Base-by-base conservation (phyloP, 805 yeast genomes). In the Scheffersomyces coipomensis region DNA sequence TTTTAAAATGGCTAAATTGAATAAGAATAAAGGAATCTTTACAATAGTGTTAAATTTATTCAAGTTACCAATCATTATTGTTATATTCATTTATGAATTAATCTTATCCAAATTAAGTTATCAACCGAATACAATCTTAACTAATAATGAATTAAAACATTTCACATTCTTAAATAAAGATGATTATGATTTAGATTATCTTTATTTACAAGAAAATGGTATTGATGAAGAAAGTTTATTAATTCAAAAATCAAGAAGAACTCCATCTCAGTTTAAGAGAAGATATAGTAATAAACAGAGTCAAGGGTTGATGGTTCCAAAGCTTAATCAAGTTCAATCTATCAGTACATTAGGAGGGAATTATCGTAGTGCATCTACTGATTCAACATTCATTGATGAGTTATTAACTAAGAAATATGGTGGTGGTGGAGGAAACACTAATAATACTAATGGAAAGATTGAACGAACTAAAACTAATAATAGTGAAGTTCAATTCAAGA, bases 341-440 rank as follows among this genome's bases (percentile, higher is more conserved):
- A 59, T 62, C 11, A 53, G 59, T 21, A 65, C 71, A 1, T 42
- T 66, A 27, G 54, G 56, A 5, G 60, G 60, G 3, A 63, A 62
- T 35, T 55, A 63, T 35, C 53, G 64, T 27, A 63, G 66, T 27
- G 70, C 68, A 31, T 66, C 69, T 37, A 63, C 67, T 29, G 73
- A 66, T 41, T 62, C 68, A 18, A 42, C 63, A 25, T 62, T 64
- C 34, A 57, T 64, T 31, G 70, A 65, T 37, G 69, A 64, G 34
- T 45, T 60, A 16, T 44, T 64, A 19, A 53, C 58, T 23, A 55
- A 52, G 34, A 56, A 54, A 35, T 62, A 56, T 37, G 65, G 64
- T 6, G 33, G 24, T 13, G 25, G 15, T n/a, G 19, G 15, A 10
- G 19, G 15, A 10, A 27, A 30, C 17, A n/a, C 10, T 12, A 5